Conservation (phyloP, 495 filamentous ascomycete genomes). For the Aspergillus sclerotiicarbonarius region DNA sequence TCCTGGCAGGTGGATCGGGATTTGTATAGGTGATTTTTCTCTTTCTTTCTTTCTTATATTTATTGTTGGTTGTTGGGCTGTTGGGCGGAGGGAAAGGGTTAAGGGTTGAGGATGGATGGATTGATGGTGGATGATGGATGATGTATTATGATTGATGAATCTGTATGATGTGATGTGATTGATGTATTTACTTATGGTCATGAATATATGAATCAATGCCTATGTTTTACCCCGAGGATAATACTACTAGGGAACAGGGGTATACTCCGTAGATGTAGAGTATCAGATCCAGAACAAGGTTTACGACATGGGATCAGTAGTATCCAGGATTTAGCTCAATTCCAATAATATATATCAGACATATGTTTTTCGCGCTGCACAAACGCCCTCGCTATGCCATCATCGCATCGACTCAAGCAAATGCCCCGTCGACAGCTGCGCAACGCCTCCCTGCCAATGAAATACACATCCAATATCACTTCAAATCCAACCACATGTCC, state of each 20-base stretch:
- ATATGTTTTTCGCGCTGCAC: background rate
- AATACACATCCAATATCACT: background rate
- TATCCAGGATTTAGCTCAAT: no score
- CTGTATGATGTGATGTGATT: background rate
- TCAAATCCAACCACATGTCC: background rate
- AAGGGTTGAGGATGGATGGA: background rate
- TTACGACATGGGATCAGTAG: no score
- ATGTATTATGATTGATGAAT: background rate
- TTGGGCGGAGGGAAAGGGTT: background rate
- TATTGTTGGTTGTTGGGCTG: slow-evolving; percentile 2
- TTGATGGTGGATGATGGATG: background rate
- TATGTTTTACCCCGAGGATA: no score
- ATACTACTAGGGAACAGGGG: background rate
- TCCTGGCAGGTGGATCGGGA: slow-evolving; percentile 81
- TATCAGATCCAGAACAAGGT: no score
- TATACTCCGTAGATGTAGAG: no score
- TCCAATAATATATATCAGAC: background rate
- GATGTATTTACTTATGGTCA: background rate
- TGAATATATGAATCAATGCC: background rate
- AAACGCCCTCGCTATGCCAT: slow-evolving; percentile 46
- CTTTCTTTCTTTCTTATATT: slow-evolving; percentile 15
- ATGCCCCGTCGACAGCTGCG: background rate
- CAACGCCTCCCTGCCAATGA: slow-evolving; percentile 1
- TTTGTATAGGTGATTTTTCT: slow-evolving; percentile 38
- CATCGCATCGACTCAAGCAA: slow-evolving; percentile 27